These are phyloP conservation scores for Leucogyrophana mollusca DNA, from an alignment of 768 basidiomycete species.

Conservation along the genomic window DNA sequence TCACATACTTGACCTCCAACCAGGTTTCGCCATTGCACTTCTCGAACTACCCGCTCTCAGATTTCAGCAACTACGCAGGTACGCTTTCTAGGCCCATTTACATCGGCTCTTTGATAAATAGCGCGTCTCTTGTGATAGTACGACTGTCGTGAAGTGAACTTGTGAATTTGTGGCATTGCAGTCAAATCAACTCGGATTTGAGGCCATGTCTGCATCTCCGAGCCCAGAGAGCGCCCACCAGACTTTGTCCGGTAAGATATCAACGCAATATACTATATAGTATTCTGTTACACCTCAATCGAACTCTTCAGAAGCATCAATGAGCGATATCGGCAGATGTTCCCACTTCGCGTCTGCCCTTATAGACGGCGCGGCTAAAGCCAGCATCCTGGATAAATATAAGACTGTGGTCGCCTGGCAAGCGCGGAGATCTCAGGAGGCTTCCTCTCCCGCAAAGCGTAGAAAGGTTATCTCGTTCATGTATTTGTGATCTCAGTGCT, in stretches of 20 bases:
- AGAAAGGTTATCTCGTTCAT: slow-evolving; percentile 43
- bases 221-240: slow-evolving; percentile 26
- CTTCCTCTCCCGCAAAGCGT: slow-evolving; percentile 52
- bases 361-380: slow-evolving; percentile 28
- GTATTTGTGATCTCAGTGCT: neutral
- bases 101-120: too few relatives aligned
- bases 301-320: slow-evolving; percentile 10
- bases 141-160: too few relatives aligned
- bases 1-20: neutral
- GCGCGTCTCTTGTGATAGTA: too few relatives aligned
- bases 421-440: slow-evolving; percentile 43
- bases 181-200: neutral
- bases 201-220: slow-evolving; percentile 29
- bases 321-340: slow-evolving; percentile 18
- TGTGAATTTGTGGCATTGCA: neutral
- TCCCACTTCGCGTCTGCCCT: slow-evolving; percentile 42
- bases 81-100: too few relatives aligned
- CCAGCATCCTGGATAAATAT: slow-evolving; percentile 46
- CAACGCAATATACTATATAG: slow-evolving; percentile 7
- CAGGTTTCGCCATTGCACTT: too few relatives aligned
- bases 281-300: slow-evolving; percentile 11
- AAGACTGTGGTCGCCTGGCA: slow-evolving; percentile 57
- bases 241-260: slow-evolving; percentile 28
- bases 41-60: too few relatives aligned
- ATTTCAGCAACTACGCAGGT: too few relatives aligned